phyloP scores from a whole-genome alignment of 1,284 basidiomycete genomes.

The Cryptococcus jaspeensis region DNA sequence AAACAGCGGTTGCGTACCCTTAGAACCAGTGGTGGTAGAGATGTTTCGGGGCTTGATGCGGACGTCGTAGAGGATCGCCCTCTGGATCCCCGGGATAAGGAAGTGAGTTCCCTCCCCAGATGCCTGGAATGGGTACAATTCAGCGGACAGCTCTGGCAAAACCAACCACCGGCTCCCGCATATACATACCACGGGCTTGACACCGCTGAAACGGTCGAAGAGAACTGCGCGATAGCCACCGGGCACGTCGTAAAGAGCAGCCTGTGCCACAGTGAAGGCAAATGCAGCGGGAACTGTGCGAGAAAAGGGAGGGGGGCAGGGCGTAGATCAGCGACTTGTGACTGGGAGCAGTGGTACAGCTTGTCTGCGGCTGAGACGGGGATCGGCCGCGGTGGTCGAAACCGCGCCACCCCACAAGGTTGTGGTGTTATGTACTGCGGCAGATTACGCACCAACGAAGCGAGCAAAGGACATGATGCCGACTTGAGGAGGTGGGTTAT shows the following conservation, averaged over 20 bases:
- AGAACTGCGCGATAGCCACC: slow-evolving; percentile 94
- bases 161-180: background rate
- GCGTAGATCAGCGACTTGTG: background rate
- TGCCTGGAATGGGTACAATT: slow-evolving; percentile 57
- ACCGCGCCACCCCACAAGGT: too few species aligned
- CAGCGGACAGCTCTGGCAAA: background rate
- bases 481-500: background rate
- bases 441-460: slow-evolving; percentile 27
- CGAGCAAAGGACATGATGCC: slow-evolving; percentile 32
- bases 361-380: background rate
- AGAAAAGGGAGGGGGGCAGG: background rate
- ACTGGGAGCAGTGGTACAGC: background rate
- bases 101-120: slow-evolving; percentile 95
- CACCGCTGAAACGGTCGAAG: slow-evolving; percentile 97
- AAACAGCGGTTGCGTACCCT: slow-evolving; percentile 22
- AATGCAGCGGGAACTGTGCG: slow-evolving; percentile 70
- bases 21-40: slow-evolving; percentile 62
- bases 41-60: slow-evolving; percentile 98
- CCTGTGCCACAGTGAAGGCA: slow-evolving; percentile 64
- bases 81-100: slow-evolving; percentile 90
- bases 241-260: slow-evolving; percentile 83
- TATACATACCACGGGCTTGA: slow-evolving; percentile 66
- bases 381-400: too few species aligned
- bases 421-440: too few species aligned
- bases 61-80: slow-evolving; percentile 95